These are phyloP conservation scores for Gossypium arboreum DNA, from an alignment of 345 rosid genomes.

Conservation along the genomic window DNA sequence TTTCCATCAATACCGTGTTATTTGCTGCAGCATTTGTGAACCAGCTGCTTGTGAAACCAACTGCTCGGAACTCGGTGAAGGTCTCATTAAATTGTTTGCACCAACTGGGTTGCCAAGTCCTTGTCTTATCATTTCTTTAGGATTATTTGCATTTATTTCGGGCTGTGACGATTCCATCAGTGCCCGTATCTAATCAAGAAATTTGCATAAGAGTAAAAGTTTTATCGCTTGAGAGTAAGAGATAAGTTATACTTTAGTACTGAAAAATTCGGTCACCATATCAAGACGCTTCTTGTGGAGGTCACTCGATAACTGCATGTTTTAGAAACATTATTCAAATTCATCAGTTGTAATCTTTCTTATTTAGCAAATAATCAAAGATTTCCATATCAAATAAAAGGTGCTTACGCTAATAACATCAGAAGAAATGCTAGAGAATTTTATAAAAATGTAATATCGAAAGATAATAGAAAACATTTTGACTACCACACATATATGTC, in stretches of 20 bases:
- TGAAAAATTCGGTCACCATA: constrained; percentile 48
- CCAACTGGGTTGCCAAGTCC: constrained; percentile 56
- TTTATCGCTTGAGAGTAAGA: constrained; percentile 9
- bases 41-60: constrained; percentile 57
- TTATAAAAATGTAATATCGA: background rate
- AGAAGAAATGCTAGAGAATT: background rate
- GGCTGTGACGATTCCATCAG: constrained; percentile 61
- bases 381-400: constrained; percentile 5
- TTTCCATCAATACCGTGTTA: constrained; percentile 61
- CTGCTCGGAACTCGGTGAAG: constrained; percentile 82
- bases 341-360: background rate
- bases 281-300: constrained; percentile 73
- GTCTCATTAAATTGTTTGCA: constrained; percentile 54
- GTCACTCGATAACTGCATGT: constrained; percentile 61
- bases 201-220: constrained; percentile 1
- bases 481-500: background rate
- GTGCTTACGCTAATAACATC: background rate
- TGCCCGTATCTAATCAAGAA: constrained; percentile 49
- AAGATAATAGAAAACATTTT: constrained; percentile 3
- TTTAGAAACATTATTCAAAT: constrained; percentile 20
- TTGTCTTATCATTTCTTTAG: constrained; percentile 59
- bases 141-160: constrained; percentile 45
- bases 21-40: constrained; percentile 78
- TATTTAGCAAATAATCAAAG: background rate
- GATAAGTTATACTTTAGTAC: background rate